Evolutionary conservation across 306 rosid species (phyloP).

Genomic region (Sindora glabra): DNA sequence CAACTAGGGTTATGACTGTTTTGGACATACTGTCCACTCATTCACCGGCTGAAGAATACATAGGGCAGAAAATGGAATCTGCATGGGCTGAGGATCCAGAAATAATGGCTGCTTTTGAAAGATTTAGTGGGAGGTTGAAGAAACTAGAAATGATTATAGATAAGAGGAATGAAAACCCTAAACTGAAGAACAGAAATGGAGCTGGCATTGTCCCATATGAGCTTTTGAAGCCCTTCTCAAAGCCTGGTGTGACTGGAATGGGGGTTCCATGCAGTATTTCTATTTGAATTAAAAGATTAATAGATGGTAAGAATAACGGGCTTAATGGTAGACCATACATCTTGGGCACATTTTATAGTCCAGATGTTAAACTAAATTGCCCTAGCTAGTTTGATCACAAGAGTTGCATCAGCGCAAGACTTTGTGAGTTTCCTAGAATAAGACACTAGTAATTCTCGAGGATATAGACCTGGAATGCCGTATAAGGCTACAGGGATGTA

Average conservation of each 20-base stretch:
- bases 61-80: conserved; percentile 26
- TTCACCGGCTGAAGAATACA: conserved; percentile 44
- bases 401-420: too few relatives aligned
- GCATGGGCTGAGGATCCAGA: conserved; percentile 36
- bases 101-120: conserved; percentile 23
- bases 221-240: conserved; percentile 64
- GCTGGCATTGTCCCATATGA: conserved; percentile 40
- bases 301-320: too few relatives aligned
- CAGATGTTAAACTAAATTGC: neutral
- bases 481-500: too few relatives aligned
- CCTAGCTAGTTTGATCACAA: neutral
- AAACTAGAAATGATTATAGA: conserved; percentile 36
- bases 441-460: too few relatives aligned
- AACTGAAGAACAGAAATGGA: conserved; percentile 24
- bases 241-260: conserved; percentile 49
- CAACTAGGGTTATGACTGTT: conserved; percentile 30
- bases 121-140: conserved; percentile 26
- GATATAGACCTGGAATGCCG: too few relatives aligned
- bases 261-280: conserved; percentile 91
- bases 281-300: too few relatives aligned
- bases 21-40: conserved; percentile 37
- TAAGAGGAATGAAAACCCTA: conserved; percentile 15
- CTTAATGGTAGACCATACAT: neutral
- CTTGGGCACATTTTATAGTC: neutral
- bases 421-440: too few relatives aligned